Evolutionary conservation across 352 stramenopile genomes (phyloP), one percentile per base, ranked within the genome.

Genomic region (Globisporangium yorkense): DNA sequence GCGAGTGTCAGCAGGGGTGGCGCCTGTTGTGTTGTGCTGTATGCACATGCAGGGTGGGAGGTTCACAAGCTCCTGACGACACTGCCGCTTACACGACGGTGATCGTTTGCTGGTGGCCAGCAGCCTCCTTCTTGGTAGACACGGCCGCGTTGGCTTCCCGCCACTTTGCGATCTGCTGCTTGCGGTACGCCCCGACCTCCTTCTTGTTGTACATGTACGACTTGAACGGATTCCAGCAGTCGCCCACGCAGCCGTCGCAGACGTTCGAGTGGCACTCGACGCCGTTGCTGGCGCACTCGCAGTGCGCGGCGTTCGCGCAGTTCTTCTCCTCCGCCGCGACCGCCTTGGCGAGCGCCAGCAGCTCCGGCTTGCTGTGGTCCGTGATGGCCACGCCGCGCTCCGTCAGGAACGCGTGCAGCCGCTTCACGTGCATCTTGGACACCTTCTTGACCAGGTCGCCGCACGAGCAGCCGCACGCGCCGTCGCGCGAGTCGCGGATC

Each of bases 361-460:
- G 66, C 67, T 90, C 72, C 0, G 75, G 71, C 62, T 91, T 91
- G n/a, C 57, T 71, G 51, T 76, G 65, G 44, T 67, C 72, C 0
- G 67, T 54, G n/a, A 80, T 63, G 5, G 70, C 66, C 9, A 90
- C 66, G 45, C 77, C 69, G 40, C 76, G 74, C 35, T 82, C 80
- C 15, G 72, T 66, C 15, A 94, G 65, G 54, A 92, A 94, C 5
- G 55, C 58, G 35, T 80, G 75, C 27, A 94, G 69, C 51, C 88
- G 89, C 59, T 92, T 92, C 8, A 88, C 71, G 51, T 88, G 89
- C 84, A 94, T 94, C 63, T 91, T 91, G 61, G 59, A 55, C 45
- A 94, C 84, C 50, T 91, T 92, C 62, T 89, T 88, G 40, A 91
- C 71, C 50, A 94, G 57, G 18, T 94, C 82, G 45, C 84, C 84